Base-by-base conservation (phyloP, 2,329 filamentous ascomycete genomes). In the Cercospora sesami region DNA sequence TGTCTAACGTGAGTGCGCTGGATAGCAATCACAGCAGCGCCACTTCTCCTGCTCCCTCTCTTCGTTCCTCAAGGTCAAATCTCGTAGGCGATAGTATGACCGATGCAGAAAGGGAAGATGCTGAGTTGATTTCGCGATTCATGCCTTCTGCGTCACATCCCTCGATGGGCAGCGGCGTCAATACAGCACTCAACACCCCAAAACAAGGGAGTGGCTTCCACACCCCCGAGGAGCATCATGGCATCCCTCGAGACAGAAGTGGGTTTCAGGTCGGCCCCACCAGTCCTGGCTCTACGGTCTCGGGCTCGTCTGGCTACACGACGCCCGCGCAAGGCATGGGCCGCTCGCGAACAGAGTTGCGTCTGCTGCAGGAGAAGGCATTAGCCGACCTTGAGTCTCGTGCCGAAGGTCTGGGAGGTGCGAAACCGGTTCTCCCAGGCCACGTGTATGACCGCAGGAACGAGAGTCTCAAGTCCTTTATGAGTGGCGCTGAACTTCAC, bases 371-470 rank as follows among this genome's bases (percentile, higher is more conserved):
- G 63, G 75, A 78, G 57, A 78, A 78, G 64, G 75, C 75, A 16
- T 71, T 77, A 10, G 76, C 76, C 5, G 76, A 78, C 42, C 71
- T 73, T 2, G 75, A 77, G 64, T 72, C 72, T 31, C 65, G 68
- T 21, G 72, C 71, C 5, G 75, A 75, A 33, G 39, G 45, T 16
- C 28, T 58, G 8, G 62, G 59, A 45, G 59, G 59, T 7, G 67
- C 70, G 8, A 71, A 73, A 45, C 76, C 77, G 4, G 60, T 72
- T 14, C 68, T 78, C 1, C 77, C 77, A 3, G 72, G 71, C 7
- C 75, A 77, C 60, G 72, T 76, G 48, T 78, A 75, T 67, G 77
- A 78, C 65, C 72, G 77, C 4, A 74, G 76, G 5, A 78, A 78
- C 70, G 75, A 78, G 60, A 72, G 71, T 8, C 66, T 78, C 10